Evolutionary conservation across 345 rosid genomes (phyloP).

Genomic region (Eucalyptus globulus): DNA sequence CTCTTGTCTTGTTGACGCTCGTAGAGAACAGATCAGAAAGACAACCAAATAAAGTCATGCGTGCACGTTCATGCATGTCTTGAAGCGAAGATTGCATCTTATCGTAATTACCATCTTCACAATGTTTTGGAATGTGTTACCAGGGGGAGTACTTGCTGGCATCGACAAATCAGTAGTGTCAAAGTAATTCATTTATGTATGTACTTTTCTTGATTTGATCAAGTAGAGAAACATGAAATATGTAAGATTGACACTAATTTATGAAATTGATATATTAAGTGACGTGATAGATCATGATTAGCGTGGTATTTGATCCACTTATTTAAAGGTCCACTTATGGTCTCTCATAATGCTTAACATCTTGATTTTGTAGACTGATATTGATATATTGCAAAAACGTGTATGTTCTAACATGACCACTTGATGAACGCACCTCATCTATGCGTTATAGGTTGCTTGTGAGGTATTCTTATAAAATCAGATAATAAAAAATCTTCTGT

Average conservation of each 20-base stretch:
- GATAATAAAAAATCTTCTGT: background rate
- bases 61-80: background rate
- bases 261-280: background rate
- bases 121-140: background rate
- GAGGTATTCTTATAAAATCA: background rate
- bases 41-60: background rate
- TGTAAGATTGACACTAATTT: background rate
- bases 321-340: background rate
- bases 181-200: background rate
- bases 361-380: background rate
- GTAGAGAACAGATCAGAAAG: background rate
- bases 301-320: background rate
- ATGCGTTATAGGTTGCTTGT: background rate
- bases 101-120: background rate
- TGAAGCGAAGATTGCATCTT: background rate
- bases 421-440: background rate
- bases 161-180: background rate
- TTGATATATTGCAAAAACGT: background rate
- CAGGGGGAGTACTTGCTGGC: background rate
- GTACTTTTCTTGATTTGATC: background rate
- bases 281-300: background rate
- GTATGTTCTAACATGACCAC: background rate
- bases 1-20: background rate
- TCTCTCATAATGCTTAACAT: background rate
- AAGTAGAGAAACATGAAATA: background rate